Evolutionary conservation across 2,329 filamentous ascomycete genomes (phyloP).

Genomic region (Pezicula radicicola): DNA sequence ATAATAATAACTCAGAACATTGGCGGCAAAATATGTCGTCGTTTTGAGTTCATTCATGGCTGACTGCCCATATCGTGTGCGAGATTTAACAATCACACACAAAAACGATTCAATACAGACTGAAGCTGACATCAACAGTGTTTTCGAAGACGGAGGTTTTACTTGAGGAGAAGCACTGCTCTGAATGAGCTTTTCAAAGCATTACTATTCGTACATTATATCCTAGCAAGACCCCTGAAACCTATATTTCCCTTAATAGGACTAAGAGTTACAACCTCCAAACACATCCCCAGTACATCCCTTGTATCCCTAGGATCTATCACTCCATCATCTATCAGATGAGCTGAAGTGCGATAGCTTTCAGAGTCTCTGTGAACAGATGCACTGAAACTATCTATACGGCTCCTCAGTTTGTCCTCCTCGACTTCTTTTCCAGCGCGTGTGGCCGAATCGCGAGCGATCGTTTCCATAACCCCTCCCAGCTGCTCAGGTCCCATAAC

Average conservation of each 20-base stretch:
- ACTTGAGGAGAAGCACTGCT: too few species aligned
- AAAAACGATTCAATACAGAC: too few species aligned
- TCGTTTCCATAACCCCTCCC: constrained; percentile 34
- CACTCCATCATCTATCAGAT: constrained; percentile 33
- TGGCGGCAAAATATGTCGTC: too few species aligned
- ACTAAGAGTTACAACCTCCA: constrained; percentile 28
- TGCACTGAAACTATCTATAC: constrained; percentile 23
- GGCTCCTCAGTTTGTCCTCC: constrained; percentile 22
- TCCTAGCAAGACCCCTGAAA: constrained; percentile 5
- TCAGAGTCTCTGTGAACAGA: constrained; percentile 29
- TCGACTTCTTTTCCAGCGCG: constrained; percentile 21
- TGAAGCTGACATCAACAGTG: too few species aligned
- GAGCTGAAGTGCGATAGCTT: constrained; percentile 30
- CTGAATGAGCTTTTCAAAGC: neutral
- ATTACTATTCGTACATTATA: neutral
- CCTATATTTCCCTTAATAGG: constrained; percentile 20
- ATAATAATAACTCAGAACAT: too few species aligned
- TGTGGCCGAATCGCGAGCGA: constrained; percentile 22
- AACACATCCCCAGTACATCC: constrained; percentile 33
- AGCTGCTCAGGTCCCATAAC: constrained; percentile 40
- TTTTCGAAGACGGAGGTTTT: too few species aligned
- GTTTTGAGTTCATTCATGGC: too few species aligned
- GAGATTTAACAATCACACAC: too few species aligned
- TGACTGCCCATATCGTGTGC: too few species aligned
- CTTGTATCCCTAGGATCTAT: constrained; percentile 36